Percentiles rank a stretch among this genome's conserved stretches.
These are phyloP conservation scores for Pichia membranifaciens DNA, from an alignment of 805 yeast species.

Conservation along the genomic window DNA sequence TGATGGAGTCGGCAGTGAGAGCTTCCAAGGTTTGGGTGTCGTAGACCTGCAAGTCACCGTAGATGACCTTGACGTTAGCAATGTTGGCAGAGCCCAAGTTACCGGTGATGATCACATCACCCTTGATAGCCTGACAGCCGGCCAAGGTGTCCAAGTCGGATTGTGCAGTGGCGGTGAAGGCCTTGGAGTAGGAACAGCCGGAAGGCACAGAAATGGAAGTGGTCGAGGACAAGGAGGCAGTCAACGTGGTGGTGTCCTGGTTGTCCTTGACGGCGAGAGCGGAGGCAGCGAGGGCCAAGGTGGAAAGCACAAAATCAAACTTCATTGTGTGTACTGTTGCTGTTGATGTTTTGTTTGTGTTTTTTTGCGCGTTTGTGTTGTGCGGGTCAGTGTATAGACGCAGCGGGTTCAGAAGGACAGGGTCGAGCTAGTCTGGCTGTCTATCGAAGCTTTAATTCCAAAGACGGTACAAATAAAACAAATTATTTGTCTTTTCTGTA, in stretches of 20 bases:
- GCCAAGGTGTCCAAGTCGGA: slow-evolving; percentile 68
- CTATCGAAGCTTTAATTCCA: background rate
- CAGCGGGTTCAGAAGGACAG: background rate
- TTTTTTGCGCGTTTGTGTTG: background rate
- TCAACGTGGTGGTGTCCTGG: slow-evolving; percentile 33
- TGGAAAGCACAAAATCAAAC: slow-evolving; percentile 40
- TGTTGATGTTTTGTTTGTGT: background rate
- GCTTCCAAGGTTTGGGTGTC: slow-evolving; percentile 59
- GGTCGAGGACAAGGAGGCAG: slow-evolving; percentile 52
- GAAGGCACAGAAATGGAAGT: slow-evolving; percentile 44
- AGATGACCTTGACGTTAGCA: slow-evolving; percentile 68
- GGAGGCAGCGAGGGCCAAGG: slow-evolving; percentile 25
- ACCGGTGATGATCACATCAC: slow-evolving; percentile 70
- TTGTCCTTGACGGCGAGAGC: slow-evolving; percentile 27
- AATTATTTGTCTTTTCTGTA: background rate
- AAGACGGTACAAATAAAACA: background rate
- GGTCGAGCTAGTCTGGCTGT: background rate
- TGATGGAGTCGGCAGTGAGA: slow-evolving; percentile 74
- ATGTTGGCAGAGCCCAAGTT: slow-evolving; percentile 57
- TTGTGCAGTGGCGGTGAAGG: slow-evolving; percentile 72
- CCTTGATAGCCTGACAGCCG: slow-evolving; percentile 73
- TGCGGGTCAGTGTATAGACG: background rate
- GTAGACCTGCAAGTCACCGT: slow-evolving; percentile 65
- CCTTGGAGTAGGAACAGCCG: slow-evolving; percentile 57
- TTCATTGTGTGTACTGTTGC: slow-evolving; percentile 37